A percentile compares a stretch with the other conserved stretches of the same genome.
Conservation (phyloP, 768 basidiomycete species). For the Tricholoma flavovirens region DNA sequence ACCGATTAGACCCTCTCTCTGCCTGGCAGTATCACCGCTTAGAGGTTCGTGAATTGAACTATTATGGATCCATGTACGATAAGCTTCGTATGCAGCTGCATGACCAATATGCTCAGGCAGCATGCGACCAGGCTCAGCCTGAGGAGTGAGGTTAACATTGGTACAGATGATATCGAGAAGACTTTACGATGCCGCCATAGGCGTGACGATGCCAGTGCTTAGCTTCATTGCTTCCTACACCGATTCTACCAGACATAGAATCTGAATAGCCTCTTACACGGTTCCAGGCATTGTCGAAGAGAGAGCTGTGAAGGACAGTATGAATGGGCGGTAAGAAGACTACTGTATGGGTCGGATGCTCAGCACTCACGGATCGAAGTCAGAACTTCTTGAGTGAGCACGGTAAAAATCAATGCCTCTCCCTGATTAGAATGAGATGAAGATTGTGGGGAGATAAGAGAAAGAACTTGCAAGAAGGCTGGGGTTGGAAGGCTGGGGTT, state of each 20-base stretch:
- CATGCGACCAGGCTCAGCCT: conserved; percentile 50
- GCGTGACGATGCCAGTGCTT: conserved; percentile 59
- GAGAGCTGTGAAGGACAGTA: conserved; percentile 39
- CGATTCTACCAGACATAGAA: conserved; percentile 25
- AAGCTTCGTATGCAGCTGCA: conserved; percentile 75
- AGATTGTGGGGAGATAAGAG: conserved; percentile 13
- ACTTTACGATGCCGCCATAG: conserved; percentile 54
- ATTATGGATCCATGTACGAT: conserved; percentile 60
- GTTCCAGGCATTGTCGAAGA: conserved; percentile 50
- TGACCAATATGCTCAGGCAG: conserved; percentile 61
- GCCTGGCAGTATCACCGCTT: conserved; percentile 50
- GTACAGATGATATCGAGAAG: background rate
- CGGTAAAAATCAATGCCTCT: conserved; percentile 57
- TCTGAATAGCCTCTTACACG: conserved; percentile 37
- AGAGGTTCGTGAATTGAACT: conserved; percentile 50
- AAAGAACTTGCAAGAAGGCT: conserved; percentile 47
- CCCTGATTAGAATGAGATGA: conserved; percentile 37
- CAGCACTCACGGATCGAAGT: conserved; percentile 45
- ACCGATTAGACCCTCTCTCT: conserved; percentile 61
- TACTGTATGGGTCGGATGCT: conserved; percentile 18
- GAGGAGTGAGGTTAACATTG: conserved; percentile 1
- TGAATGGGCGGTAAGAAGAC: conserved; percentile 5
- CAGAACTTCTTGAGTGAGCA: conserved; percentile 51
- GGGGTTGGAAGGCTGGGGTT: conserved; percentile 37
- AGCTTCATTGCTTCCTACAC: conserved; percentile 57